Percentiles rank a stretch among this genome's conserved stretches.
These are phyloP conservation scores for Pascua guehoae DNA, from an alignment of 1,284 basidiomycete species.

Conservation along the genomic window DNA sequence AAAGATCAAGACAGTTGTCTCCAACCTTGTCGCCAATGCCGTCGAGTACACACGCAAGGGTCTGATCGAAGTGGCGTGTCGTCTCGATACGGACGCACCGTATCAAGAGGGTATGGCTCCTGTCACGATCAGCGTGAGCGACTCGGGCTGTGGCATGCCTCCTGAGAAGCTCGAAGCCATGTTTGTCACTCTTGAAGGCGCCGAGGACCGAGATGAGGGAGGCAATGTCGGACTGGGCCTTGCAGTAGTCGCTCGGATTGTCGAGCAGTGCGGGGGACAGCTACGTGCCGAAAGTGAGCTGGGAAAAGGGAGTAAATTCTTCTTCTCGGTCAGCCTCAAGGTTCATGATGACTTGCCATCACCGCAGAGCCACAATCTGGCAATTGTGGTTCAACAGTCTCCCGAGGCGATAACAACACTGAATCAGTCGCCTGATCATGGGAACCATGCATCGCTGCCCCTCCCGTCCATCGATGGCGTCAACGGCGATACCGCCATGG, in stretches of 20 bases:
- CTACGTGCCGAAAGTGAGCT: conserved; percentile 72
- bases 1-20: conserved; percentile 75
- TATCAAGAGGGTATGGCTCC: conserved; percentile 48
- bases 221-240: conserved; percentile 61
- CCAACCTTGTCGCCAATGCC: conserved; percentile 79
- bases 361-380: no score
- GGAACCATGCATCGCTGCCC: no score
- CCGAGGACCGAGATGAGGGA: conserved; percentile 55
- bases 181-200: conserved; percentile 82
- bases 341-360: not conserved
- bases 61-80: conserved; percentile 62
- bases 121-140: conserved; percentile 70
- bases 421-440: not conserved
- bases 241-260: conserved; percentile 76
- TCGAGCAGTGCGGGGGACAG: conserved; percentile 74
- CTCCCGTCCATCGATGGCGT: no score
- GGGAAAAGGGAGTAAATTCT: conserved; percentile 66
- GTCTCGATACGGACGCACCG: not conserved
- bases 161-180: conserved; percentile 71
- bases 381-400: no score
- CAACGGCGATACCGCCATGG: no score
- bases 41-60: conserved; percentile 74
- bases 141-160: conserved; percentile 74
- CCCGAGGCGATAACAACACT: not conserved
- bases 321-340: conserved; percentile 41